Conservation (phyloP, 1,284 basidiomycete genomes). For the Singerocomus inundabilis region DNA sequence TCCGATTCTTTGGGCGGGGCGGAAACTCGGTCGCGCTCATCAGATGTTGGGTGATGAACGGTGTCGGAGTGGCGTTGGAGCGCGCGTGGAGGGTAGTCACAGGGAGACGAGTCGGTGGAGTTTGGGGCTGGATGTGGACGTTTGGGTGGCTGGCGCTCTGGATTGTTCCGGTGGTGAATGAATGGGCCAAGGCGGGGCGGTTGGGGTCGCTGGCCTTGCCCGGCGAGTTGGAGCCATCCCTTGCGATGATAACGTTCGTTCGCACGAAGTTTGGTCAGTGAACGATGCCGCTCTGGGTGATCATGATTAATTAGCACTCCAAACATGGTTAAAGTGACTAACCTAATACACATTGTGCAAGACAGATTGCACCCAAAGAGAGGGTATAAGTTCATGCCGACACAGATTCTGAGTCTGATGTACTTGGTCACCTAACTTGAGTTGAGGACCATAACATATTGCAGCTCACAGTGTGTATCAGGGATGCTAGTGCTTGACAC, state of each 20-base stretch:
- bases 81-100: constrained; percentile 40
- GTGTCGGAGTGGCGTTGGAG: constrained; percentile 52
- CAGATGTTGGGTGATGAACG: constrained; percentile 42
- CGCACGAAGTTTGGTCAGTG: too few relatives aligned
- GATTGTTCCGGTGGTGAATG: constrained; percentile 48
- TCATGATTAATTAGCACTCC: too few relatives aligned
- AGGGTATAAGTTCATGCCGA: too few relatives aligned
- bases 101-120: constrained; percentile 44
- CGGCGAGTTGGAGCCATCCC: constrained; percentile 11
- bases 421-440: too few relatives aligned
- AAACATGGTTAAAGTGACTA: too few relatives aligned
- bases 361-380: too few relatives aligned
- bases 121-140: constrained; percentile 51
- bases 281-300: too few relatives aligned
- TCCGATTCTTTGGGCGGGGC: constrained; percentile 57
- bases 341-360: too few relatives aligned
- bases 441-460: too few relatives aligned
- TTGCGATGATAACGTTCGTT: background rate
- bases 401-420: too few relatives aligned
- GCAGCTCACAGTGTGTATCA: too few relatives aligned
- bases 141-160: constrained; percentile 47
- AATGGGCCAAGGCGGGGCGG: constrained; percentile 47
- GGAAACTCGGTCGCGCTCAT: constrained; percentile 37
- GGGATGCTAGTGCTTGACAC: too few relatives aligned
- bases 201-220: constrained; percentile 18